phyloP scores from a whole-genome alignment of 2,329 filamentous ascomycete species.

The Aspergillus flavus region DNA sequence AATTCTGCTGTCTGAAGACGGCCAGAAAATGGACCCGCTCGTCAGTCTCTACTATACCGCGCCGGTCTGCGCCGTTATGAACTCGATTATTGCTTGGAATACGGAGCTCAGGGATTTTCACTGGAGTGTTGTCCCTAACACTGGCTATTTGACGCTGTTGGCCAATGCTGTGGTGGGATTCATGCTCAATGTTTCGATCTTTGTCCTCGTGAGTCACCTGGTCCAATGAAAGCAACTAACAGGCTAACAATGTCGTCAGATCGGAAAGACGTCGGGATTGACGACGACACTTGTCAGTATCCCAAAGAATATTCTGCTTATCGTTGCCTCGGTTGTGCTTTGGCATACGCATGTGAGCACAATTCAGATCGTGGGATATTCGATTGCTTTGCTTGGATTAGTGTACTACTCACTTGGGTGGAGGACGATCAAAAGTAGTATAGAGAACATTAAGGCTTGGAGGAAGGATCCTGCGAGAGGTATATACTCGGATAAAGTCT shows the following conservation, averaged over 20 bases:
- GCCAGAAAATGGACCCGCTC: conserved; percentile 81
- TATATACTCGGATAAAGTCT: background rate
- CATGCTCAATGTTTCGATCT: conserved; percentile 76
- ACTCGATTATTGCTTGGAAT: conserved; percentile 66
- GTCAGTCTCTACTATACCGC: conserved; percentile 89
- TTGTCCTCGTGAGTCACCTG: conserved; percentile 68
- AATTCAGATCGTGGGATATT: conserved; percentile 75
- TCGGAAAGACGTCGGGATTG: conserved; percentile 79
- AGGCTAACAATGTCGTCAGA: conserved; percentile 51
- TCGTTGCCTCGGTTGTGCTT: conserved; percentile 71
- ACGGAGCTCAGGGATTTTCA: conserved; percentile 62
- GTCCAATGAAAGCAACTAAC: background rate
- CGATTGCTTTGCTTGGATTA: conserved; percentile 65
- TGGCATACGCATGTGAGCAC: conserved; percentile 69
- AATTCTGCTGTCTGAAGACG: conserved; percentile 70
- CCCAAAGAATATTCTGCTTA: conserved; percentile 80
- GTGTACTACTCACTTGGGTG: conserved; percentile 67
- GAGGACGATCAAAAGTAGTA: conserved; percentile 61
- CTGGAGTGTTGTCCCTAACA: conserved; percentile 5
- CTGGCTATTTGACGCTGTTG: conserved; percentile 55
- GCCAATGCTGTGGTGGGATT: conserved; percentile 77
- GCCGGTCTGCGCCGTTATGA: conserved; percentile 77
- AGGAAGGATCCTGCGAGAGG: background rate
- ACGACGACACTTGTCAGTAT: conserved; percentile 82
- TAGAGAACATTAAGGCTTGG: background rate